Evolutionary conservation across 192 early-diverging fungal genomes (phyloP).

Genomic region (Coemansia sp.): DNA sequence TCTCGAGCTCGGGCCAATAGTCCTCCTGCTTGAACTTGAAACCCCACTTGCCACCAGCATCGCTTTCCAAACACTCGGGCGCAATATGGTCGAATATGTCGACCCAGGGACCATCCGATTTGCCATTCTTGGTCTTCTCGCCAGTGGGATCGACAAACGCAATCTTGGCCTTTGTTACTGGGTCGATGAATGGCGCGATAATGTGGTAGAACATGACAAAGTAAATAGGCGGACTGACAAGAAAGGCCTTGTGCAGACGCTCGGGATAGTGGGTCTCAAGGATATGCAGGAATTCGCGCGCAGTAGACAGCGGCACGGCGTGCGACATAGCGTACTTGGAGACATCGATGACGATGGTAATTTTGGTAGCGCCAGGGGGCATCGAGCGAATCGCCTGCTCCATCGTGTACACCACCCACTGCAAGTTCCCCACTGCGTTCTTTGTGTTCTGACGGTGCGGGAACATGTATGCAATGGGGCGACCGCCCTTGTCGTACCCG

Average conservation of each 20-base stretch:
- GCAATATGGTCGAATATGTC: slow-evolving; percentile 29
- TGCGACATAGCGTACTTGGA: slow-evolving; percentile 62
- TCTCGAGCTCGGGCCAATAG: slow-evolving; percentile 64
- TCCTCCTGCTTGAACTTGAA: slow-evolving; percentile 66
- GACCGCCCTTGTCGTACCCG: slow-evolving; percentile 72
- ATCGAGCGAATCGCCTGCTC: slow-evolving; percentile 72
- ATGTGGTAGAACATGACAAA: slow-evolving; percentile 80
- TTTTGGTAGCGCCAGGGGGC: slow-evolving; percentile 65
- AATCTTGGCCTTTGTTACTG: slow-evolving; percentile 82
- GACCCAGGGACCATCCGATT: slow-evolving; percentile 34
- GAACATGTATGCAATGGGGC: slow-evolving; percentile 74
- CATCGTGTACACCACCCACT: slow-evolving; percentile 78
- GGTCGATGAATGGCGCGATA: slow-evolving; percentile 88
- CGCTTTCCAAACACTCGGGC: slow-evolving; percentile 54
- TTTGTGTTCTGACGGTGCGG: slow-evolving; percentile 78
- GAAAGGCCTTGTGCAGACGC: slow-evolving; percentile 63
- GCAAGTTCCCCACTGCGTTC: slow-evolving; percentile 62
- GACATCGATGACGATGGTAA: slow-evolving; percentile 82
- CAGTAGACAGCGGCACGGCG: slow-evolving; percentile 65
- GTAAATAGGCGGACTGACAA: slow-evolving; percentile 80
- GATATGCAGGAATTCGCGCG: slow-evolving; percentile 75
- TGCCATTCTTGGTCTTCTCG: slow-evolving; percentile 11
- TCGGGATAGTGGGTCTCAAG: slow-evolving; percentile 89
- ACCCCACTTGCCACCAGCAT: slow-evolving; percentile 68
- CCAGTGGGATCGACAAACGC: slow-evolving; percentile 72